Base-by-base conservation (phyloP, 2,329 filamentous ascomycete species). In the Lasiodiplodia sp. region DNA sequence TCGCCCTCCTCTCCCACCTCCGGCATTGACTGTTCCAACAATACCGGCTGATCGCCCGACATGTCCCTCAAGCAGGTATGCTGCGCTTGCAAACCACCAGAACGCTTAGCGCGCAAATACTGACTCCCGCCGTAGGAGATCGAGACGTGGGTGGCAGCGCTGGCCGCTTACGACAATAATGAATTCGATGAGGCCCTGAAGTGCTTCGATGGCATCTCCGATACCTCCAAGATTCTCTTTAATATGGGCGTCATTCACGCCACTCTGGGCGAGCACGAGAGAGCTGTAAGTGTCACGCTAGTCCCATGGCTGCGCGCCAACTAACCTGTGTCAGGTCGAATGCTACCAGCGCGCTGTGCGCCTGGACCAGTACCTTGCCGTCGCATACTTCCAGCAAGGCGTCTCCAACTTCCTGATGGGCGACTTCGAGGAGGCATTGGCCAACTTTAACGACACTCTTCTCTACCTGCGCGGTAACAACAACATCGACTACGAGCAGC, bases 211-310 rank as follows among this genome's bases (percentile, higher is more conserved):
- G 88, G 86, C 73, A 97, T 99, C 76, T 87, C 92, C 70, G 96
- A 98, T 79, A 99, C 96, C 0, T 97, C 96, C 74, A 98, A 97
- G 85, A 99, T 99, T 71, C 86, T 97, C 70, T 99, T 99, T 86
- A 99, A 99, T 78, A 96, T 95, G 81, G 96, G 96, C 74, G 95
- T 99, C 49, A 98, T 99, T 75, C 92, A 97, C 84, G 96, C 96
- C 49, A 98, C 96, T 0, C 86, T 99, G 21, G 96, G 96, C 73
- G 94, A 98, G 79, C 96, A 99, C 82, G 92, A 95, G 79, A 94
- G 93, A 85, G 96, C 96, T 77, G 95, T 97, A 85, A 80, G 93
- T 78, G 28, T 14, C 52, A 37, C 38, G 23, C 66, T 23, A 6
- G 28, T 56, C 49, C 34, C 51, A n/a, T 52, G 52, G 52, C 72